Evolutionary conservation across 345 rosid genomes (phyloP).

Genomic region (Cardamine chenopodiifolia): DNA sequence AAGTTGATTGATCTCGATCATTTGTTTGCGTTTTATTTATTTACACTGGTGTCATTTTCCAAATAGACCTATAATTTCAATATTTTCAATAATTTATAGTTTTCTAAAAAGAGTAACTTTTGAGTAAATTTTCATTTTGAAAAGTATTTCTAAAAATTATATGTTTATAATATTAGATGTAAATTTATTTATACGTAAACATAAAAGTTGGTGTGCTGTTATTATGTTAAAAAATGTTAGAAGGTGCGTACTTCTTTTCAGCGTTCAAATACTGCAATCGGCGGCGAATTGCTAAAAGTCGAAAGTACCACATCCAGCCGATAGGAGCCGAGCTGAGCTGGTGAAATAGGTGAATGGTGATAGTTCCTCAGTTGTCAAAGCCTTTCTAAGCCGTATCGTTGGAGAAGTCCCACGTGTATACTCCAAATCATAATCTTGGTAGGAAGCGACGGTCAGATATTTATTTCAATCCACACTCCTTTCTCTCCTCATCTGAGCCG

Average conservation of each 20-base stretch:
- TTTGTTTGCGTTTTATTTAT: too few relatives aligned
- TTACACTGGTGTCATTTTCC: too few relatives aligned
- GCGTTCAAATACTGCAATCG: background rate
- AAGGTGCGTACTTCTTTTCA: background rate
- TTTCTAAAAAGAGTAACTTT: background rate
- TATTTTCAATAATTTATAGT: too few relatives aligned
- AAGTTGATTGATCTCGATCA: background rate
- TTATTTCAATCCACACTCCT: slow-evolving; percentile 15
- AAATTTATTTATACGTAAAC: background rate
- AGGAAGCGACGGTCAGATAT: slow-evolving; percentile 36
- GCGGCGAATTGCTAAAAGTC: slow-evolving; percentile 29
- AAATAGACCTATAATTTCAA: too few relatives aligned
- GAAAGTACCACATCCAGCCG: background rate
- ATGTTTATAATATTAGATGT: background rate
- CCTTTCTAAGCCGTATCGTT: slow-evolving; percentile 14
- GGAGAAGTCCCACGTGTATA: slow-evolving; percentile 25
- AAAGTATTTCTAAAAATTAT: background rate
- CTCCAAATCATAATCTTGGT: background rate
- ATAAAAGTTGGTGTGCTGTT: background rate
- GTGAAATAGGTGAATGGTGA: background rate
- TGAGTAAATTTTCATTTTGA: background rate
- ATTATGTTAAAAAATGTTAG: background rate
- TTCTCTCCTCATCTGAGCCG: slow-evolving; percentile 32
- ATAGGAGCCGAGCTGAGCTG: slow-evolving; percentile 16
- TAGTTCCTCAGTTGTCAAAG: slow-evolving; percentile 12